Evolutionary conservation across 495 filamentous ascomycete genomes (phyloP), one percentile per base, ranked within the genome.

Genomic region (Lasiosphaeria ovina): DNA sequence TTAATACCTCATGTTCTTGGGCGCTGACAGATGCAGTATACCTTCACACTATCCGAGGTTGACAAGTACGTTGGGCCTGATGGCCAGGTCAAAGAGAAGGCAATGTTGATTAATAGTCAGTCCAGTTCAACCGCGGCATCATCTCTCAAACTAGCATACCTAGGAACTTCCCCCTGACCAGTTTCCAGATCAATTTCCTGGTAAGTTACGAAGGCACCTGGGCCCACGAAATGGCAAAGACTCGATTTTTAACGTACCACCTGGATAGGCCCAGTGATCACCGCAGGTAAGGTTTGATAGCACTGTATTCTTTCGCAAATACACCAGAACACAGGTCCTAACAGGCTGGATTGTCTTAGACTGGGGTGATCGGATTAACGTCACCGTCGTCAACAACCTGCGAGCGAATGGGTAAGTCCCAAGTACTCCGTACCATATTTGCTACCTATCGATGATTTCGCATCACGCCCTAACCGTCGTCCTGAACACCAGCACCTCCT

Each of bases 311-410:
- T 16, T 36, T 16, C 6, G 4, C 12, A 7, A 47, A 11, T 47
- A n/a, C n/a, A 11, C 11, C 14, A 6, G 34, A 16, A 11, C 11
- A 38, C 33, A n/a, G 33, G 32, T 34, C 31, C 33, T 4, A 36
- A 32, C 10, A 4, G 24, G 24, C 24, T 24, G 24, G 24, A 42
- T 45, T 17, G 31, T 9, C 2, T 3, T 31, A 65, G 76, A 88
- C 53, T 85, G 83, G 79, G 84, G 84, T 14, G 84, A 87, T 57
- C 81, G 69, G 57, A 70, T 88, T 45, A 63, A 80, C n/a, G 71
- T 87, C 35, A 79, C 70, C 31, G 80, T 88, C 5, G 72, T 72
- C 14, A 89, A 88, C 66, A 72, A 74, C 33, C 61, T 85, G n/a
- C 44, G 62, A 0, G 58, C 69, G 33, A 77, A 83, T 48, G 74